A percentile compares a stretch with the other conserved stretches of the same genome.
Evolutionary conservation across 108 stramenopile species (phyloP).

Genomic region (Epipyxis sp.): DNA sequence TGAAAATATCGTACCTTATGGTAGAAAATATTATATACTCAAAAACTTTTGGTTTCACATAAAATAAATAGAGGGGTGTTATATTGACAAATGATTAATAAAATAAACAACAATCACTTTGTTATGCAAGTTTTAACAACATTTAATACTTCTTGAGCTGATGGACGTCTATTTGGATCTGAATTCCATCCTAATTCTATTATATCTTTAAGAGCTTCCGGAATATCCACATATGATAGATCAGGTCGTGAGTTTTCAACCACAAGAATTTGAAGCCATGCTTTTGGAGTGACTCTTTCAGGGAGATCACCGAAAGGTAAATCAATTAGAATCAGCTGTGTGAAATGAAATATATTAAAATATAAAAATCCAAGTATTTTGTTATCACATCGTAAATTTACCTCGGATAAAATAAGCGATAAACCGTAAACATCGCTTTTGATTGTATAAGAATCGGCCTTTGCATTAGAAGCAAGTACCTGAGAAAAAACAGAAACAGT

Average conservation of each 20-base stretch:
- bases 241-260: not conserved
- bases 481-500: no score
- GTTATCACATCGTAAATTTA: not conserved
- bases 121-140: no score
- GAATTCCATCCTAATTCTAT: not conserved
- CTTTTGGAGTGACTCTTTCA: not conserved
- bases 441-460: not conserved
- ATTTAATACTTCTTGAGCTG: not conserved
- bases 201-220: not conserved
- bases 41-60: no score
- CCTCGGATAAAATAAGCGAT: not conserved
- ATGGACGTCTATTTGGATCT: slow-evolving; percentile 9
- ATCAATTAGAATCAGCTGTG: slow-evolving; percentile 10
- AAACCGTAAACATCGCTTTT: slow-evolving; percentile 13
- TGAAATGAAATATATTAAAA: not conserved
- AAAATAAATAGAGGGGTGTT: no score
- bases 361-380: not conserved
- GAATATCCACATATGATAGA: not conserved
- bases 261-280: not conserved
- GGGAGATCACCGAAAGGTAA: slow-evolving; percentile 7
- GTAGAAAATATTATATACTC: no score
- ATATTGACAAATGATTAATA: no score
- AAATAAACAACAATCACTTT: no score
- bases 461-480: not conserved
- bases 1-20: no score